Percentiles rank a stretch among this genome's conserved stretches.
These are phyloP conservation scores for Gastrolobium villosum DNA, from an alignment of 306 rosid species.

Conservation along the genomic window DNA sequence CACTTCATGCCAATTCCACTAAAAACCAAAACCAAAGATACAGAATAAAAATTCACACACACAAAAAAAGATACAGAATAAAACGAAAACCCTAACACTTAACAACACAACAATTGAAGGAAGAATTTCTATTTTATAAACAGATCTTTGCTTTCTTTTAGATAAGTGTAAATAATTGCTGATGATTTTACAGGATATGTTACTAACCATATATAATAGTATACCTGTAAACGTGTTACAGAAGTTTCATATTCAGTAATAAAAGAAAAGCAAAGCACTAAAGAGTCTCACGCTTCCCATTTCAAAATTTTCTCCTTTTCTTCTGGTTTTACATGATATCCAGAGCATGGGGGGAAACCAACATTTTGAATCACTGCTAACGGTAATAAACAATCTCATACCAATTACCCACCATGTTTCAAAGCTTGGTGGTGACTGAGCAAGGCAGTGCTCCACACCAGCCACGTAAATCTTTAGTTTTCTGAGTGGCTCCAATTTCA, in stretches of 20 bases:
- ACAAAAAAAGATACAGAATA: background rate
- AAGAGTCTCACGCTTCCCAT: background rate
- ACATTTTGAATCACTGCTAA: background rate
- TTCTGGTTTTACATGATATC: background rate
- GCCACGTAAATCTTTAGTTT: background rate
- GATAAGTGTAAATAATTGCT: constrained; percentile 3
- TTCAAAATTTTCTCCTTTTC: constrained; percentile 10
- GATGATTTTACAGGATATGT: background rate
- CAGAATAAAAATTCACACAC: background rate
- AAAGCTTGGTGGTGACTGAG: constrained; percentile 16
- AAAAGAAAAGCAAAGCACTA: constrained; percentile 6
- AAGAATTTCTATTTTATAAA: constrained; percentile 15
- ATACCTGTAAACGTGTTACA: background rate
- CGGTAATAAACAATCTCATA: constrained; percentile 1
- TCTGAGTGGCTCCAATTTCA: constrained; percentile 6
- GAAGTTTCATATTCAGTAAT: constrained; percentile 7
- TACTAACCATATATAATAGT: background rate
- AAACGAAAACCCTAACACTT: constrained; percentile 10
- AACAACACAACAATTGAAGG: constrained; percentile 4
- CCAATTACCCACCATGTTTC: constrained; percentile 5
- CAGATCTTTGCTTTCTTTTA: background rate
- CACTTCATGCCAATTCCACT: constrained; percentile 24
- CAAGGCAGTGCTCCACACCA: background rate
- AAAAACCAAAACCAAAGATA: constrained; percentile 12
- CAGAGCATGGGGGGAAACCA: constrained; percentile 11